Percentiles rank a stretch among this genome's conserved stretches.
phyloP scores from a whole-genome alignment of 1,284 basidiomycete genomes.

The Dichomitus squalens region DNA sequence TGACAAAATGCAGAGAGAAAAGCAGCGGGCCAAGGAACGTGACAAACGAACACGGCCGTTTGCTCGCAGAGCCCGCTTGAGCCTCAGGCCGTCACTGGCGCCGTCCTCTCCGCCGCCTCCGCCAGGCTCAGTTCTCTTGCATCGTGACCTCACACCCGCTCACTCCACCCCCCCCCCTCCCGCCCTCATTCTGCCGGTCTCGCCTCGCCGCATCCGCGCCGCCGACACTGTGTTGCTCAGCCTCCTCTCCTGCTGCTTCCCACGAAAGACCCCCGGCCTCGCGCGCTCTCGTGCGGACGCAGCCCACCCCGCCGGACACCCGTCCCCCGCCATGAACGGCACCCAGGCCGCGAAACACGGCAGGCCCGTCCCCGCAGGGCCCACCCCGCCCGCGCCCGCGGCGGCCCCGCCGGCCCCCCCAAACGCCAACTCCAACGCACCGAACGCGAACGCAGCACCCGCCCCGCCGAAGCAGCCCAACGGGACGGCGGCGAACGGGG shows the following conservation, averaged over 20 bases:
- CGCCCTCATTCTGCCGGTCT: background rate
- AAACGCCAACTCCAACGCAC: constrained; percentile 11
- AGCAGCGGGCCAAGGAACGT: constrained; percentile 6
- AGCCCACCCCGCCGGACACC: background rate
- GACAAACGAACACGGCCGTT: constrained; percentile 16
- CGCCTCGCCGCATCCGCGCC: constrained; percentile 1
- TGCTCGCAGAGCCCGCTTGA: background rate
- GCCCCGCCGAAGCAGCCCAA: constrained; percentile 32
- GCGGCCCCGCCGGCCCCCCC: constrained; percentile 50
- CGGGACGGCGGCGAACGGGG: constrained; percentile 33
- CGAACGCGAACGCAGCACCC: constrained; percentile 8
- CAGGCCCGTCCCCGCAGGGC: constrained; percentile 53
- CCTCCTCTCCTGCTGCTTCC: constrained; percentile 15
- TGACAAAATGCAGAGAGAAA: constrained; percentile 2
- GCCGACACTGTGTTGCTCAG: constrained; percentile 2
- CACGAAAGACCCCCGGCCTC: constrained; percentile 4
- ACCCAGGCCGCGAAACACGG: constrained; percentile 34
- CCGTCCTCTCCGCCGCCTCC: no score
- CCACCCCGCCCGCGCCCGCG: constrained; percentile 58
- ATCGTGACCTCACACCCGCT: background rate
- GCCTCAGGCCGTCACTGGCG: constrained; percentile 2
- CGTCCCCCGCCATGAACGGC: constrained; percentile 42
- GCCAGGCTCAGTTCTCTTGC: background rate
- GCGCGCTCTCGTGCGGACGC: background rate
- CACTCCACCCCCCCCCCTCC: constrained; percentile 1